A percentile compares a stretch with the other conserved stretches of the same genome.
These are phyloP conservation scores for Fraxinus cuspidata DNA, from an alignment of 257 asterid genomes.

Conservation along the genomic window DNA sequence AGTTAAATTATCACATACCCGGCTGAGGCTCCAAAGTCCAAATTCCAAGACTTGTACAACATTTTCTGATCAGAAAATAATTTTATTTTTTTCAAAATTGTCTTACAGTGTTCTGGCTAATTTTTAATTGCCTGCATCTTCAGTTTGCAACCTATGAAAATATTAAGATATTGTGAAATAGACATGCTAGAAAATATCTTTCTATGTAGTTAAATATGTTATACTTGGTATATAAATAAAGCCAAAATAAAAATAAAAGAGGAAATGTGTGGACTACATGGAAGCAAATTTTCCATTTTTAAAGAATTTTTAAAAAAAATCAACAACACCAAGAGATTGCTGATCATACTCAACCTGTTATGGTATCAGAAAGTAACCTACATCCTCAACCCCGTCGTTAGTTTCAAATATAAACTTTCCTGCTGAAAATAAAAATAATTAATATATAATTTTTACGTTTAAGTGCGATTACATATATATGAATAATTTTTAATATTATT, in stretches of 20 bases:
- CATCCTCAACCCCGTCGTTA: conserved; percentile 26
- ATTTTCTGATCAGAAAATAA: neutral
- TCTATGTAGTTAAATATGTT: neutral
- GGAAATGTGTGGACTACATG: neutral
- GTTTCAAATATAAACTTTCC: conserved; percentile 22
- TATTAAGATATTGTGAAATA: neutral
- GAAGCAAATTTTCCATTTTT: neutral
- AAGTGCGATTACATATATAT: no score
- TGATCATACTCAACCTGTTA: conserved; percentile 30
- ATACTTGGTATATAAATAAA: neutral
- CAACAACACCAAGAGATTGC: conserved; percentile 16
- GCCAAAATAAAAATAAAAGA: neutral
- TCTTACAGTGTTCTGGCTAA: neutral
- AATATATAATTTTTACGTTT: no score
- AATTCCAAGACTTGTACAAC: no score
- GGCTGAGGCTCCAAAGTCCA: no score
- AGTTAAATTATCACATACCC: no score
- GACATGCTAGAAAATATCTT: neutral
- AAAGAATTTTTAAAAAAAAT: conserved; percentile 8
- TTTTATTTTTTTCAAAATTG: no score
- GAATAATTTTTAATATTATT: no score
- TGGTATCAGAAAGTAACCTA: conserved; percentile 29
- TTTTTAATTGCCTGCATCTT: neutral
- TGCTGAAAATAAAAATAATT: conserved; percentile 5
- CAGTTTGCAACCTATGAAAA: neutral